phyloP scores from a whole-genome alignment of 768 basidiomycete genomes.

The Hortiboletus campestris region DNA sequence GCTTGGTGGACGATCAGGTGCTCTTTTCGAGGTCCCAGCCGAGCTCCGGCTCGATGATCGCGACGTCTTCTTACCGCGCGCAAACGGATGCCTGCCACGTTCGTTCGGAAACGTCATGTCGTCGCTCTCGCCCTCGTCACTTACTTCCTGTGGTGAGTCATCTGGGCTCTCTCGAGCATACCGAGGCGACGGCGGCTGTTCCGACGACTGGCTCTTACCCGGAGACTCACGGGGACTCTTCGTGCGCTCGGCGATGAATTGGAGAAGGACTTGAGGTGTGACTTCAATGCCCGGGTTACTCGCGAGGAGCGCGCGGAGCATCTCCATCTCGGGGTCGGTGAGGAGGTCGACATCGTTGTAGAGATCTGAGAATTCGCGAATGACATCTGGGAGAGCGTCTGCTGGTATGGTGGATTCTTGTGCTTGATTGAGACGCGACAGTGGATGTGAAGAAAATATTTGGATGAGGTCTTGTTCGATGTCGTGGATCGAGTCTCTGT shows the following conservation, averaged over 20 bases:
- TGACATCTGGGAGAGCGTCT: conserved; percentile 66
- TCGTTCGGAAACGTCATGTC: conserved; percentile 35
- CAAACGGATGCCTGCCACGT: conserved; percentile 38
- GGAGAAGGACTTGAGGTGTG: conserved; percentile 63
- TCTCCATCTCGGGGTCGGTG: conserved; percentile 56
- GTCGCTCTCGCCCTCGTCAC: conserved; percentile 34
- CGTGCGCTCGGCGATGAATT: conserved; percentile 62
- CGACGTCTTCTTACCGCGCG: conserved; percentile 31
- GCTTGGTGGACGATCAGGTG: conserved; percentile 52
- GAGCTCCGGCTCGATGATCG: conserved; percentile 58
- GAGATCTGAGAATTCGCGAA: conserved; percentile 58
- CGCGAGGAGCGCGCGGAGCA: conserved; percentile 57
- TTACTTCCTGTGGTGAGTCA: conserved; percentile 34
- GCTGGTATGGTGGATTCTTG: conserved; percentile 69
- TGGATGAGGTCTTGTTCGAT: conserved; percentile 67
- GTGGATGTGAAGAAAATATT: conserved; percentile 66
- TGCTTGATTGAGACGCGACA: conserved; percentile 53
- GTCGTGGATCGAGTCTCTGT: conserved; percentile 67
- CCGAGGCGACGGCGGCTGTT: conserved; percentile 12
- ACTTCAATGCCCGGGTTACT: conserved; percentile 63
- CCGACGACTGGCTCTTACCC: conserved; percentile 12
- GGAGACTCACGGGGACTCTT: conserved; percentile 36
- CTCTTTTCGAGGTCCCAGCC: conserved; percentile 20
- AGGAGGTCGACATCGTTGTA: conserved; percentile 66
- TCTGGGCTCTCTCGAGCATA: conserved; percentile 31